These are phyloP conservation scores for Oenanthe sinensis DNA, from an alignment of 129 eudicot species.

Conservation along the genomic window DNA sequence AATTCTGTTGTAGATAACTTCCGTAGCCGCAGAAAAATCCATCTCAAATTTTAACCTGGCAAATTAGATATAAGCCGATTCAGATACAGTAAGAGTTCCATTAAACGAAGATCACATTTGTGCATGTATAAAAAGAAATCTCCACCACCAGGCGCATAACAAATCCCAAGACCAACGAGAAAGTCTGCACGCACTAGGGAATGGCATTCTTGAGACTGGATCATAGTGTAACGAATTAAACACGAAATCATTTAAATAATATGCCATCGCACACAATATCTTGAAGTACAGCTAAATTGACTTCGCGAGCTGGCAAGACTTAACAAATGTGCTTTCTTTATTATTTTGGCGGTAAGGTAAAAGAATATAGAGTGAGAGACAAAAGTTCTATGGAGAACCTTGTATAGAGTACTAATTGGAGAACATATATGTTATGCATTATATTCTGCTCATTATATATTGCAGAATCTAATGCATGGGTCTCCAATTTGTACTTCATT, in stretches of 20 bases:
- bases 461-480: no score
- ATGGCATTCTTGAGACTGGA: background rate
- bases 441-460: no score
- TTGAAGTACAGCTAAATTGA: background rate
- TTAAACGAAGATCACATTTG: background rate
- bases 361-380: no score
- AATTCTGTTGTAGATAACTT: conserved; percentile 32
- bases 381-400: no score
- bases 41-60: conserved; percentile 8
- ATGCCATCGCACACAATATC: background rate
- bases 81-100: background rate
- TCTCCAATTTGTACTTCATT: no score
- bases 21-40: conserved; percentile 40
- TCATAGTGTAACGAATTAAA: background rate
- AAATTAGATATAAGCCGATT: background rate
- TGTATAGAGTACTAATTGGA: no score
- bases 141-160: background rate
- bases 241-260: background rate
- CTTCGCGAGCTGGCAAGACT: background rate
- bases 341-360: no score
- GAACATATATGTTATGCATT: no score
- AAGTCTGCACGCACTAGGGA: background rate
- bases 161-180: background rate
- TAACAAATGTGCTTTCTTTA: background rate
- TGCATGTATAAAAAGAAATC: background rate